Conservation (phyloP, 768 basidiomycete genomes). For the Podaxis sp. region DNA sequence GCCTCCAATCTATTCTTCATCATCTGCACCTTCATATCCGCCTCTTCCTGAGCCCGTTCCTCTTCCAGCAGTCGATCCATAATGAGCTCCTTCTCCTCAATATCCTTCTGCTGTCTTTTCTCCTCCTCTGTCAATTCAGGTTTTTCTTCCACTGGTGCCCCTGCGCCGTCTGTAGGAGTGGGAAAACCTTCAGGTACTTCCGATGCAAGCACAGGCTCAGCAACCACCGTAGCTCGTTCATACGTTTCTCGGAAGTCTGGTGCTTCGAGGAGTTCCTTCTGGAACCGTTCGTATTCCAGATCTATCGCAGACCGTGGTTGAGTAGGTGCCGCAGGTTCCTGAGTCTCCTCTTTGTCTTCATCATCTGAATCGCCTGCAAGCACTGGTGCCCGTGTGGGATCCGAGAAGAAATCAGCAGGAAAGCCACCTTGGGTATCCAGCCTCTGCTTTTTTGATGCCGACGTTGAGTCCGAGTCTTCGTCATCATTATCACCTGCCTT, state of each 20-base stretch:
- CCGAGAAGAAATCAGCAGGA: constrained; percentile 81
- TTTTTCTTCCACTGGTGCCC: constrained; percentile 24
- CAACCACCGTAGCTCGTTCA: constrained; percentile 67
- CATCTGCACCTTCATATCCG: constrained; percentile 66
- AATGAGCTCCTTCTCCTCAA: constrained; percentile 77
- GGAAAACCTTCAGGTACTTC: constrained; percentile 47
- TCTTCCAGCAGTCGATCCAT: constrained; percentile 85
- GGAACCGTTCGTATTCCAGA: constrained; percentile 72
- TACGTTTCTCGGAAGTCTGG: constrained; percentile 47
- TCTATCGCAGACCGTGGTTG: constrained; percentile 45
- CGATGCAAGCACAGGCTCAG: constrained; percentile 59
- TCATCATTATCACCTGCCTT: constrained; percentile 18
- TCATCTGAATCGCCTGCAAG: constrained; percentile 39
- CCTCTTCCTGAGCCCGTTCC: constrained; percentile 85
- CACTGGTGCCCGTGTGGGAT: constrained; percentile 53
- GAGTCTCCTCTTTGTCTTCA: constrained; percentile 34
- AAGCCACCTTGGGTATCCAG: constrained; percentile 30
- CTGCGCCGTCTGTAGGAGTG: constrained; percentile 28
- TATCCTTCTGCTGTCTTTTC: constrained; percentile 49
- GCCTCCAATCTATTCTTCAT: constrained; percentile 68
- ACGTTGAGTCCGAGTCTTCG: constrained; percentile 17
- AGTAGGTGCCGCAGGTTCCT: constrained; percentile 13
- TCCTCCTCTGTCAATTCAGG: constrained; percentile 42
- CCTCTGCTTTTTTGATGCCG: constrained; percentile 17
- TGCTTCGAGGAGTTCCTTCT: constrained; percentile 55